phyloP scores from a whole-genome alignment of 768 basidiomycete genomes.

The Agrocybe pediades region DNA sequence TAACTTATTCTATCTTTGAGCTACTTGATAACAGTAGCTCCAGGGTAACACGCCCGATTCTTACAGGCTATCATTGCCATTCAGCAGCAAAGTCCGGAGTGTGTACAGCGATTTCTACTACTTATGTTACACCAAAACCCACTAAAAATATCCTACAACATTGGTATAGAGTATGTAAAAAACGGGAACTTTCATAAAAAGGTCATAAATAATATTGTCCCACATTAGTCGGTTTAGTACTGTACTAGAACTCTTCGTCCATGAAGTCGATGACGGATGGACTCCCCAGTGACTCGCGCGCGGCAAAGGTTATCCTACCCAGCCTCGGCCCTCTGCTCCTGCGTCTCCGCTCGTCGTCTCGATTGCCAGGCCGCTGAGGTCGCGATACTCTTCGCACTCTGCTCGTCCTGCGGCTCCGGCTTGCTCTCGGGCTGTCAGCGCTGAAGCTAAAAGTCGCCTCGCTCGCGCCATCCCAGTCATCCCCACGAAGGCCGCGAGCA shows the following conservation, averaged over 20 bases:
- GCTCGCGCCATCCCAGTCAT: not conserved
- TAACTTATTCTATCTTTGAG: no score
- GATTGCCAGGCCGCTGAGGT: not conserved
- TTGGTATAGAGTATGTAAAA: no score
- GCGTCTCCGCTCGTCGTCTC: not conserved
- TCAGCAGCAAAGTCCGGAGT: no score
- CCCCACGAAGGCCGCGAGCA: not conserved
- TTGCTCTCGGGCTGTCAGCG: not conserved
- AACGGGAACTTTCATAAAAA: not conserved
- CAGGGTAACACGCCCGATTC: no score
- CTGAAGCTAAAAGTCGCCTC: not conserved
- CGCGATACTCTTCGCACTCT: not conserved
- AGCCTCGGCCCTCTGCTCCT: not conserved
- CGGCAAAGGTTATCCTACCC: conserved; percentile 17
- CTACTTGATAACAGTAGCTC: no score
- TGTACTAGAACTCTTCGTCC: conserved; percentile 11
- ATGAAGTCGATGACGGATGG: conserved; percentile 6
- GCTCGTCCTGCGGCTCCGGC: not conserved
- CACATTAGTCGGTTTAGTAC: no score
- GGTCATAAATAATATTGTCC: no score
- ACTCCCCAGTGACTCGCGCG: conserved; percentile 6
- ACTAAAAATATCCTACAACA: no score
- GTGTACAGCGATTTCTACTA: no score
- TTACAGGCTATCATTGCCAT: no score
- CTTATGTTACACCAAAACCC: no score